phyloP scores from a whole-genome alignment of 1,139 yeast species.

The Suzukiozyma palmioleophila region DNA sequence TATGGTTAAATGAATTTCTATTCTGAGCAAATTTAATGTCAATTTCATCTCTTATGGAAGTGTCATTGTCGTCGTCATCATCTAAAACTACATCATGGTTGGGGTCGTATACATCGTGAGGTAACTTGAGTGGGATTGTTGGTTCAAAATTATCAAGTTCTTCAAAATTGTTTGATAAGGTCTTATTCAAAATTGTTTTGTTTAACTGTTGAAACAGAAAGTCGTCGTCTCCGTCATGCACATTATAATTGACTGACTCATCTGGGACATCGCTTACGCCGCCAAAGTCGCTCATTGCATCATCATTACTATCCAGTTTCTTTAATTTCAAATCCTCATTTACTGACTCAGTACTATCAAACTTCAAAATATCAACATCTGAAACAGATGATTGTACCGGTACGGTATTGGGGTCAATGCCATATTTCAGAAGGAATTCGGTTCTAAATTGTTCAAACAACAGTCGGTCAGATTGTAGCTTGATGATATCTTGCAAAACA shows the following conservation, averaged over 20 bases:
- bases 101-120: conserved; percentile 4
- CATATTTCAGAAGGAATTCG: conserved; percentile 22
- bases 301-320: background rate
- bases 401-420: conserved; percentile 8
- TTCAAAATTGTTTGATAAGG: conserved; percentile 2
- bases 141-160: conserved; percentile 2
- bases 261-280: background rate
- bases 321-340: conserved; percentile 1
- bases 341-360: conserved; percentile 1
- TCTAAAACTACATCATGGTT: conserved; percentile 6
- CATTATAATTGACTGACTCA: background rate
- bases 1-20: too few species aligned
- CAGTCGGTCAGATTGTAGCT: conserved; percentile 24
- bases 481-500: conserved; percentile 31
- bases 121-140: background rate
- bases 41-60: conserved; percentile 2
- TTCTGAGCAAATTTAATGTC: background rate
- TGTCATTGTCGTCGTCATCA: conserved; percentile 7
- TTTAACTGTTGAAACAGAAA: background rate
- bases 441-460: conserved; percentile 23
- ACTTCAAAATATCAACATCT: background rate
- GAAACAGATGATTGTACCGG: background rate
- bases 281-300: background rate
- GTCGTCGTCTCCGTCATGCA: background rate
- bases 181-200: background rate